phyloP scores from a whole-genome alignment of 768 basidiomycete genomes.

The Termitomyces sp. region DNA sequence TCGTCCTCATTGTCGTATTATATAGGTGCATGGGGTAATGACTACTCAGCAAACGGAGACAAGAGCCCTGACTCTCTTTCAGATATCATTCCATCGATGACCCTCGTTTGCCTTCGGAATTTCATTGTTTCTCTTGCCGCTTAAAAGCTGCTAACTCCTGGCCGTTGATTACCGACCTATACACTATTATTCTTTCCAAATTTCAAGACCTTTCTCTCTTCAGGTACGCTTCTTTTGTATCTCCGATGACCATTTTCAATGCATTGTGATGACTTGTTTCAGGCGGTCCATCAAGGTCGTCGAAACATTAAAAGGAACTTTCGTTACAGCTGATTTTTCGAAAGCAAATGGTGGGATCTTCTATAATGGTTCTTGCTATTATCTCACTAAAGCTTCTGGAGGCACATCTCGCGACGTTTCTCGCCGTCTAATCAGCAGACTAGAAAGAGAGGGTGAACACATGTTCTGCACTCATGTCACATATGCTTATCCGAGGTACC shows the following conservation, averaged over 20 bases:
- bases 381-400: slow-evolving; percentile 15
- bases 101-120: slow-evolving; percentile 49
- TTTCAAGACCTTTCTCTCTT: slow-evolving; percentile 68
- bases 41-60: not conserved
- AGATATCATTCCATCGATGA: slow-evolving; percentile 64
- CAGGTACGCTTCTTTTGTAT: slow-evolving; percentile 34
- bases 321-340: slow-evolving; percentile 40
- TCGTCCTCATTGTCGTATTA: not conserved
- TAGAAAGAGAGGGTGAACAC: slow-evolving; percentile 61
- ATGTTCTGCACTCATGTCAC: not conserved
- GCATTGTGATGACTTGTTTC: not conserved
- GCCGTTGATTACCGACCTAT: slow-evolving; percentile 59
- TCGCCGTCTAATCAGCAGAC: slow-evolving; percentile 57
- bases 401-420: slow-evolving; percentile 51
- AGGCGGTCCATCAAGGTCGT: slow-evolving; percentile 30
- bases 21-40: slow-evolving; percentile 57
- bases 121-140: slow-evolving; percentile 75
- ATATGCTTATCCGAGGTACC: not conserved
- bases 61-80: not conserved
- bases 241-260: not conserved
- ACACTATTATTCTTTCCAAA: slow-evolving; percentile 52
- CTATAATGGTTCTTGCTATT: not conserved
- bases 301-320: slow-evolving; percentile 37
- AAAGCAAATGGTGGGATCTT: slow-evolving; percentile 48
- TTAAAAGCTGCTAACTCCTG: slow-evolving; percentile 60